Conservation (phyloP, 768 basidiomycete species). For the Boletus speciosus region DNA sequence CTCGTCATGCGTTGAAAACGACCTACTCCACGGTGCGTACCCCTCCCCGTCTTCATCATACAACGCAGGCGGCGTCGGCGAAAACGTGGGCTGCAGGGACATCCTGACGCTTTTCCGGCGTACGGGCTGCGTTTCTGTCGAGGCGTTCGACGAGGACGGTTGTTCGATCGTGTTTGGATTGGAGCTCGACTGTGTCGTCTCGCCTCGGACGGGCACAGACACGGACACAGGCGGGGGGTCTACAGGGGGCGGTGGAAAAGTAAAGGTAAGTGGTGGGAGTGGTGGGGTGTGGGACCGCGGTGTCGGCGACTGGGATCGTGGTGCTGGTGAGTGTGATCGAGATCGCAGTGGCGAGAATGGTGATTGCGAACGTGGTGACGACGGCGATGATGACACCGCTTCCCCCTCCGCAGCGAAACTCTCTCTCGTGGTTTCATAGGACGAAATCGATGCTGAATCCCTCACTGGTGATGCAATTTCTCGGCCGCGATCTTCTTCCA, state of each 20-base stretch:
- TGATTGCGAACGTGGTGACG: background rate
- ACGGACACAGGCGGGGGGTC: slow-evolving; percentile 3
- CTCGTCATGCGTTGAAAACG: slow-evolving; percentile 8
- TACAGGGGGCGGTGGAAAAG: slow-evolving; percentile 16
- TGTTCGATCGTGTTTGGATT: background rate
- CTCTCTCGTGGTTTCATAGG: slow-evolving; percentile 67
- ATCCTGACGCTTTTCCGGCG: slow-evolving; percentile 74
- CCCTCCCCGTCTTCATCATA: slow-evolving; percentile 44
- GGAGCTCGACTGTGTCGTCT: background rate
- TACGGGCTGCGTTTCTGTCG: slow-evolving; percentile 14
- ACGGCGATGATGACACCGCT: slow-evolving; percentile 3
- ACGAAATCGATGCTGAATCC: slow-evolving; percentile 41
- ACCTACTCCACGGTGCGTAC: slow-evolving; percentile 10
- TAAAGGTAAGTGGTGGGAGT: slow-evolving; percentile 1
- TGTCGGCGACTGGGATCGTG: background rate
- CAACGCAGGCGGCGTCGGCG: slow-evolving; percentile 62
- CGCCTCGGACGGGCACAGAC: background rate
- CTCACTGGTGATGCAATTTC: background rate
- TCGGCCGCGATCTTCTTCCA: background rate
- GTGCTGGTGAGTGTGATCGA: background rate
- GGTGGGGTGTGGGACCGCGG: background rate
- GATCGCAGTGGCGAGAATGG: background rate
- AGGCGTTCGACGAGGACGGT: slow-evolving; percentile 12
- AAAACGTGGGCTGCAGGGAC: slow-evolving; percentile 73
- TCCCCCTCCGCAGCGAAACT: slow-evolving; percentile 35